Evolutionary conservation across 179 eudicot genomes (phyloP), one percentile per base, ranked within the genome.

Genomic region (Amaranthus tricolor): DNA sequence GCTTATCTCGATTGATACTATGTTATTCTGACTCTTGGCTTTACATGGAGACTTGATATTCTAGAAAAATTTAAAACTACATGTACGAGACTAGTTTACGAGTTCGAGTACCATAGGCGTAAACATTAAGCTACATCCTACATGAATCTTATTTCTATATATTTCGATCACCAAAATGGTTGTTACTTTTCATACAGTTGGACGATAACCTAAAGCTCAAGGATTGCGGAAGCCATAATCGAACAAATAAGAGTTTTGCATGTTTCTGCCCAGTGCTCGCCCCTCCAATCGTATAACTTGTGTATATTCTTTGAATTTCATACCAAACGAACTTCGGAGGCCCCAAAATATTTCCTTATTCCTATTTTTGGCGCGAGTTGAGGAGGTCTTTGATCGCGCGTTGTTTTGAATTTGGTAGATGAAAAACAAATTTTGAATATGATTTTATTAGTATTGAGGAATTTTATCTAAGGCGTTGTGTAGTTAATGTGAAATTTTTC

Each of bases 271-370:
- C 58, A 7, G 64, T n/a, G 51, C 52, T 59, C 40, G 44, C 49
- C 11, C 31, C 62, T 52, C 52, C 17, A 8, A 53, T 69, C 68
- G 7, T 53, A 55, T 70, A 70, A 9, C 55, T 5, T 50, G 7
- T 62, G 64, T 77, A 62, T 77, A 62, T 66, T 50, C 64, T 65
- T 48, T 7, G 14, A 21, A 24, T n/a, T 19, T 21, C 40, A 31
- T 31, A 31, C 3, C 40, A 31, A 31, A 31, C 40, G 40, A 31
- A 31, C 40, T 31, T 31, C 40, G 40, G 40, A 31, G 40, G 40
- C 40, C 40, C 2, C 40, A 31, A 31, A 31, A 31, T 31, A 31
- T 31, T 2, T 31, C 40, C 40, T 31, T 31, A 31, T 31, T 31
- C 3, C 40, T 31, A 31, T 31, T 31, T 31, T 31, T 31, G 40